Evolutionary conservation across 192 early-diverging fungal species (phyloP).

Genomic region (Coemansia sp.): DNA sequence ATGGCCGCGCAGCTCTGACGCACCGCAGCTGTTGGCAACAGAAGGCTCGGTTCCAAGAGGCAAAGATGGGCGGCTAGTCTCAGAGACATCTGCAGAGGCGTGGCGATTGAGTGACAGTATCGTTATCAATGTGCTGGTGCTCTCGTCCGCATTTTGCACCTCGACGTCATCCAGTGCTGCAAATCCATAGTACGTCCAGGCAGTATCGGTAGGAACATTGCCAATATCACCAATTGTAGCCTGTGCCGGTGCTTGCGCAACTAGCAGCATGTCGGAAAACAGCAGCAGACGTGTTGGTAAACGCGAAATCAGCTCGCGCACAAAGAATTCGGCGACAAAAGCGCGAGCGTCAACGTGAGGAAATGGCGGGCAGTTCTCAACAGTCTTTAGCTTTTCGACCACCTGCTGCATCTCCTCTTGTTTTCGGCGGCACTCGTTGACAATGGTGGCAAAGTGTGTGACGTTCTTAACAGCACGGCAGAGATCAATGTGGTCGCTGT

Average conservation of each 20-base stretch:
- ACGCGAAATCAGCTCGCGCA: conserved; percentile 49
- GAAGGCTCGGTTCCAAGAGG: conserved; percentile 14
- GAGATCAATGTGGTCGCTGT: conserved; percentile 49
- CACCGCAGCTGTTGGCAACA: neutral
- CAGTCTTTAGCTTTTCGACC: conserved; percentile 30
- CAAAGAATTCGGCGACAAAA: conserved; percentile 37
- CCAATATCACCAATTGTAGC: conserved; percentile 26
- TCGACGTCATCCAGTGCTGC: conserved; percentile 45
- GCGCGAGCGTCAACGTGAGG: conserved; percentile 28
- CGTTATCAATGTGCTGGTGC: conserved; percentile 45
- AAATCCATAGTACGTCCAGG: conserved; percentile 48
- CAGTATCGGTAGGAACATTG: conserved; percentile 11
- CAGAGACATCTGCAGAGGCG: conserved; percentile 3
- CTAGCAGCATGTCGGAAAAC: conserved; percentile 45
- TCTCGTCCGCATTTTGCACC: conserved; percentile 49
- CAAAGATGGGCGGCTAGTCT: conserved; percentile 28
- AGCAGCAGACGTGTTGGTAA: conserved; percentile 42
- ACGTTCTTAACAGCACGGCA: conserved; percentile 49
- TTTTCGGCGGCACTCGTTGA: conserved; percentile 52
- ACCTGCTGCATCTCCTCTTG: conserved; percentile 45
- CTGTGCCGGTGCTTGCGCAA: conserved; percentile 41
- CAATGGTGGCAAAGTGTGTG: conserved; percentile 47
- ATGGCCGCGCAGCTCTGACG: conserved; percentile 13
- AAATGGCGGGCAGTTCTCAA: conserved; percentile 41
- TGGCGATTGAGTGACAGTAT: conserved; percentile 46